Evolutionary conservation across 257 asterid species (phyloP).

Genomic region (Ocimum tenuiflorum): DNA sequence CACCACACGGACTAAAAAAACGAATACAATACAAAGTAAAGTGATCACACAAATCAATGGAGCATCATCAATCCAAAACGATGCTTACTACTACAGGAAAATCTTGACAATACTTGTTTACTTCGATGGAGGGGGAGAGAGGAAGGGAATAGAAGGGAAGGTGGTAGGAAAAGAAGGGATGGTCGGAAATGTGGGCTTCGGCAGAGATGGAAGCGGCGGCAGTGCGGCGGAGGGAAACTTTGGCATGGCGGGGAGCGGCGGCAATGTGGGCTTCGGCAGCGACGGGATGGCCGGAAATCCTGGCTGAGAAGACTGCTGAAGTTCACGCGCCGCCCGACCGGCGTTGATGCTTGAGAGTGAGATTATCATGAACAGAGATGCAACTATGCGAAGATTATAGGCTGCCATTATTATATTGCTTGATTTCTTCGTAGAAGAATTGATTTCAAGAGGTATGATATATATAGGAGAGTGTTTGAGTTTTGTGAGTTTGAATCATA

Average conservation of each 20-base stretch:
- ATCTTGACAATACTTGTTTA: no score
- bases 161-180: neutral
- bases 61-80: no score
- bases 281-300: conserved; percentile 21
- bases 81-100: no score
- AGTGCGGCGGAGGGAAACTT: neutral
- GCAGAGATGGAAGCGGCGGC: neutral
- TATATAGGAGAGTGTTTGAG: no score
- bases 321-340: conserved; percentile 23
- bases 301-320: conserved; percentile 27
- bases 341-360: conserved; percentile 18
- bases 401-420: conserved; percentile 29
- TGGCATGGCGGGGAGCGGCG: conserved; percentile 11
- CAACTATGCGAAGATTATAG: neutral
- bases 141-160: neutral
- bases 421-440: no score
- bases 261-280: conserved; percentile 6
- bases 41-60: no score
- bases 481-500: no score
- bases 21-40: no score
- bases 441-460: no score
- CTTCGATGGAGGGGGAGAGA: neutral
- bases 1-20: no score
- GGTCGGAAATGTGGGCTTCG: neutral
- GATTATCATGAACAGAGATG: conserved; percentile 13